Conservation (phyloP, 257 asterid species). For the Fraxinus pennsylvanica region DNA sequence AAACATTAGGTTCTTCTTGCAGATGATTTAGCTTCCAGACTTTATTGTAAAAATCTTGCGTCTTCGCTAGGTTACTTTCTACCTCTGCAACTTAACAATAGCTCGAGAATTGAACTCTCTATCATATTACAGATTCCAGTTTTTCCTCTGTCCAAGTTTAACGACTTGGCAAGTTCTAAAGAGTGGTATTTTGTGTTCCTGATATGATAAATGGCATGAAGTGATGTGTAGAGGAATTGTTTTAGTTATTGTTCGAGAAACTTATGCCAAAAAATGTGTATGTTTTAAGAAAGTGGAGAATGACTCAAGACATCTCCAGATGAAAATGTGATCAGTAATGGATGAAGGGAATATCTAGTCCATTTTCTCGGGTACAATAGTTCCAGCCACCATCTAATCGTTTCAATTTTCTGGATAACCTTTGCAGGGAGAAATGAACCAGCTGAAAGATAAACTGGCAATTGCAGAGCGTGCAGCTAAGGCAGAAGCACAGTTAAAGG, state of each 20-base stretch:
- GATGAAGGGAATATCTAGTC: slow-evolving; percentile 1
- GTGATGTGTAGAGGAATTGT: not conserved
- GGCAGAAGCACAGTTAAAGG: slow-evolving; percentile 80
- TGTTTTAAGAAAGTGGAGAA: not conserved
- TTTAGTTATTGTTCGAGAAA: not conserved
- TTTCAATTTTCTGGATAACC: slow-evolving; percentile 14
- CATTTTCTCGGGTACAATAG: not conserved
- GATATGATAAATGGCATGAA: not conserved
- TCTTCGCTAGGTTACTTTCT: not conserved
- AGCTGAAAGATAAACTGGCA: slow-evolving; percentile 74
- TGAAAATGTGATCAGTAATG: not conserved
- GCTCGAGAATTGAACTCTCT: not conserved
- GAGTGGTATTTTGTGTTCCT: no score
- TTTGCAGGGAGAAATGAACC: slow-evolving; percentile 75
- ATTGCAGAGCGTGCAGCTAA: slow-evolving; percentile 83
- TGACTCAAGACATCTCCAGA: slow-evolving; percentile 5
- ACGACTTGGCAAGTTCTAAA: not conserved
- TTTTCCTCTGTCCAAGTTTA: not conserved
- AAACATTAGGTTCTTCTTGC: not conserved
- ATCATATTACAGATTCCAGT: not conserved
- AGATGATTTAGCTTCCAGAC: not conserved
- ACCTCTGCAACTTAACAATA: not conserved
- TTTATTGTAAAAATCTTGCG: not conserved
- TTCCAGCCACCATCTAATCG: slow-evolving; percentile 7
- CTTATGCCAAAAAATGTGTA: not conserved